phyloP scores from a whole-genome alignment of 2,329 filamentous ascomycete genomes.

The Pyricularia pennisetigena region DNA sequence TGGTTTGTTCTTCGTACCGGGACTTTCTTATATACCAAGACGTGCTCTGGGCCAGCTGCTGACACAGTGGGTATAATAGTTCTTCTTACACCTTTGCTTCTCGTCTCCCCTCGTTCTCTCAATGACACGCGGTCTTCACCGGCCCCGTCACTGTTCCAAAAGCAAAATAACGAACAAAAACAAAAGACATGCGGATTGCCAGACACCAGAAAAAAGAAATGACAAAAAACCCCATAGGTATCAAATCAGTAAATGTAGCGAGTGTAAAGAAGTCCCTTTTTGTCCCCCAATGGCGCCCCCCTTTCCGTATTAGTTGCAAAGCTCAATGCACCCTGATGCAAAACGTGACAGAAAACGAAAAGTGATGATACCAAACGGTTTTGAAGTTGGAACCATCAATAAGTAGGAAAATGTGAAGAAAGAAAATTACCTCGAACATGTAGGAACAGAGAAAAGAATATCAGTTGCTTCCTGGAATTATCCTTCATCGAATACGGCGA shows the following conservation, averaged over 20 bases:
- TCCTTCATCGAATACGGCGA: not conserved
- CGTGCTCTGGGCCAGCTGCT: not conserved
- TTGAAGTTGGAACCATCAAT: not conserved
- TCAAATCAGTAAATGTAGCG: not conserved
- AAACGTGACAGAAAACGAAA: not conserved
- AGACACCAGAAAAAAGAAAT: no score
- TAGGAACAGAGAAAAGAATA: not conserved
- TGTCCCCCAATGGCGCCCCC: not conserved
- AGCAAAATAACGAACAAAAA: not conserved
- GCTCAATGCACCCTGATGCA: not conserved
- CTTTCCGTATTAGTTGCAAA: not conserved
- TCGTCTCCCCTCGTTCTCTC: not conserved
- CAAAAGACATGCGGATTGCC: not conserved
- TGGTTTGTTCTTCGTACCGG: not conserved
- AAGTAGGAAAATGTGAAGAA: not conserved
- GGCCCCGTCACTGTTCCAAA: not conserved
- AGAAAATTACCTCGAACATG: not conserved
- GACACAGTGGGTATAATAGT: not conserved
- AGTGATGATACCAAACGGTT: not conserved
- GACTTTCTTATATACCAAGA: not conserved
- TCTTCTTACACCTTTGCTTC: not conserved
- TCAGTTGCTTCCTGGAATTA: not conserved
- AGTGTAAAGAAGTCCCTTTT: constrained; percentile 1
- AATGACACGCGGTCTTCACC: not conserved
- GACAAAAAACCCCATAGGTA: not conserved